Evolutionary conservation across 2,329 filamentous ascomycete genomes (phyloP).

Genomic region (Aspergillus fischeri): DNA sequence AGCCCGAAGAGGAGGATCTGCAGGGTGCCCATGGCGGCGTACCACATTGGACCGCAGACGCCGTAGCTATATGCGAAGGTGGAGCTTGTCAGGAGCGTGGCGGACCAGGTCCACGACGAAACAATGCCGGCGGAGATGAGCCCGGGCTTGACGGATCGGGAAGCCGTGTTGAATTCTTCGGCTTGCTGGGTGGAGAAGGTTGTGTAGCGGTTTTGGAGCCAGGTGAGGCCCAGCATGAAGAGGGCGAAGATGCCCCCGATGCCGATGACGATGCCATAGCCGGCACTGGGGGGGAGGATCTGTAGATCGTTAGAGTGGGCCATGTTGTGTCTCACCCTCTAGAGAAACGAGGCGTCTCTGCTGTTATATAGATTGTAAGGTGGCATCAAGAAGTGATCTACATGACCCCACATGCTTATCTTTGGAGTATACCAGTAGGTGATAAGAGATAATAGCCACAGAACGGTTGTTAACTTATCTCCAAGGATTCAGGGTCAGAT

Average conservation of each 20-base stretch:
- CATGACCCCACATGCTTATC: background rate
- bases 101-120: slow-evolving; percentile 49
- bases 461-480: no score
- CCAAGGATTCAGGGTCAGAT: no score
- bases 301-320: slow-evolving; percentile 8
- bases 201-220: slow-evolving; percentile 40
- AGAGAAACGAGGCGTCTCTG: background rate
- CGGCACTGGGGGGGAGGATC: slow-evolving; percentile 35
- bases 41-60: slow-evolving; percentile 42
- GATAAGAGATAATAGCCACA: no score
- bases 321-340: background rate
- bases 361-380: background rate
- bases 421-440: background rate
- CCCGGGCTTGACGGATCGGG: slow-evolving; percentile 34
- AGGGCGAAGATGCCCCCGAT: slow-evolving; percentile 45
- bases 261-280: slow-evolving; percentile 50
- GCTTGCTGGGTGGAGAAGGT: slow-evolving; percentile 31
- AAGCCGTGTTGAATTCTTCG: slow-evolving; percentile 49
- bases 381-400: background rate
- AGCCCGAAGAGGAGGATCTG: slow-evolving; percentile 42
- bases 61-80: slow-evolving; percentile 43
- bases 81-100: slow-evolving; percentile 42
- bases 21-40: slow-evolving; percentile 37
- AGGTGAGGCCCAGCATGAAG: slow-evolving; percentile 40
- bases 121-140: slow-evolving; percentile 47